Conservation (phyloP, 495 filamentous ascomycete species). For the Aspergillus ostianus region DNA sequence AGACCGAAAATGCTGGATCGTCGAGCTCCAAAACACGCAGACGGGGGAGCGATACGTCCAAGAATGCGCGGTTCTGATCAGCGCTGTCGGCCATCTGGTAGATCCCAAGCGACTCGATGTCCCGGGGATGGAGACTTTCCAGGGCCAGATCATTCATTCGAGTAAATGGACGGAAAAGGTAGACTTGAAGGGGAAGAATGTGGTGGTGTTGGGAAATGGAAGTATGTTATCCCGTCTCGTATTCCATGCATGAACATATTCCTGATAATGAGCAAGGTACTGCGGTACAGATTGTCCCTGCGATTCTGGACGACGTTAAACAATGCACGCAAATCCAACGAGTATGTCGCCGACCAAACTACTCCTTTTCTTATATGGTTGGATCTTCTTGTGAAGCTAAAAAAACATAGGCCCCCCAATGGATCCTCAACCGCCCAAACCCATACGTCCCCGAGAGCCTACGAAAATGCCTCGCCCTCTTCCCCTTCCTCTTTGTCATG, state of each 20-base stretch:
- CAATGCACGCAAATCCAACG: neutral
- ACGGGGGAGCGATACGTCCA: neutral
- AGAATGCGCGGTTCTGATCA: neutral
- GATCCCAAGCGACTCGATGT: slow-evolving; percentile 44
- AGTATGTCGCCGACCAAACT: neutral
- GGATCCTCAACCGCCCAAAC: neutral
- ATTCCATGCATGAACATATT: too few relatives aligned
- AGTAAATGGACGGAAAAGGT: slow-evolving; percentile 55
- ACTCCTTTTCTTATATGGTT: neutral
- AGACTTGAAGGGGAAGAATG: slow-evolving; percentile 50
- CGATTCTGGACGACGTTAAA: neutral
- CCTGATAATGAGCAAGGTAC: neutral
- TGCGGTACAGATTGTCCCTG: neutral
- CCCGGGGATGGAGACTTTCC: slow-evolving; percentile 43
- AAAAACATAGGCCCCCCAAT: neutral
- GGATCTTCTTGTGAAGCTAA: neutral
- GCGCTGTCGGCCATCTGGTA: neutral
- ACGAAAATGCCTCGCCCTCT: neutral
- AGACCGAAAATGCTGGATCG: neutral
- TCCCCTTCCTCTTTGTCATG: neutral
- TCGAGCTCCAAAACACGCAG: neutral
- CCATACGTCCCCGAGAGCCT: neutral
- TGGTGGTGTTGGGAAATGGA: slow-evolving; percentile 54
- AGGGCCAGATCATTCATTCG: slow-evolving; percentile 55
- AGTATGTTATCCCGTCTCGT: slow-evolving; percentile 13